Evolutionary conservation across 805 yeast species (phyloP).

Genomic region (Starmerella kuoi): DNA sequence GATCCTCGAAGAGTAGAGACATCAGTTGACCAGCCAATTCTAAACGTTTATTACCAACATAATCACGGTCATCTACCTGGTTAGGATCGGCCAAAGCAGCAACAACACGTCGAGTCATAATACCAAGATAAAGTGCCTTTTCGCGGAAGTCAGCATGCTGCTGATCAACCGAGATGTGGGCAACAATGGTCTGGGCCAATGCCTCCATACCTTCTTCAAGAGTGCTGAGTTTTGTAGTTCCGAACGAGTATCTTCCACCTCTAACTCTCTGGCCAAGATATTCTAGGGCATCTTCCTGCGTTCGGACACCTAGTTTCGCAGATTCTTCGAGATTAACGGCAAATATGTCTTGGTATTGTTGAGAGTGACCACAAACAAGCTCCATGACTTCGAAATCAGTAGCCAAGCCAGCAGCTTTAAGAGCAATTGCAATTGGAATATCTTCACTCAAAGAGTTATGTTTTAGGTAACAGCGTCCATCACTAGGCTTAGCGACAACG

Average conservation of each 20-base stretch:
- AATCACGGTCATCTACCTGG: slow-evolving; percentile 97
- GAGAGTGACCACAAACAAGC: slow-evolving; percentile 80
- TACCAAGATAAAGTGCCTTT: slow-evolving; percentile 85
- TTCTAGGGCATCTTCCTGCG: slow-evolving; percentile 88
- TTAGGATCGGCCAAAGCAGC: slow-evolving; percentile 91
- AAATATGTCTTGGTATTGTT: slow-evolving; percentile 81
- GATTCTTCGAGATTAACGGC: slow-evolving; percentile 92
- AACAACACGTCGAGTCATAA: slow-evolving; percentile 91
- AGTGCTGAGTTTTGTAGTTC: slow-evolving; percentile 43
- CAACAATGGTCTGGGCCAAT: slow-evolving; percentile 82
- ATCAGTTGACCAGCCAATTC: slow-evolving; percentile 96
- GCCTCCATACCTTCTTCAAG: slow-evolving; percentile 93
- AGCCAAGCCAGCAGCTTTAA: slow-evolving; percentile 89
- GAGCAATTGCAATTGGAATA: slow-evolving; percentile 80
- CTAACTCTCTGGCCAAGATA: slow-evolving; percentile 85
- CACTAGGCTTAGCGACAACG: slow-evolving; percentile 78
- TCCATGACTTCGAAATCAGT: slow-evolving; percentile 91
- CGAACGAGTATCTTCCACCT: slow-evolving; percentile 52
- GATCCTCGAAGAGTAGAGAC: slow-evolving; percentile 89
- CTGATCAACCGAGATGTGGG: slow-evolving; percentile 77
- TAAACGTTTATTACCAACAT: slow-evolving; percentile 93
- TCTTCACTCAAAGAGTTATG: slow-evolving; percentile 95
- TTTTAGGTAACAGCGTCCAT: slow-evolving; percentile 61
- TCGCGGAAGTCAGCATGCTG: slow-evolving; percentile 65
- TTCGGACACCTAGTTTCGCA: slow-evolving; percentile 67